Conservation (phyloP, 345 rosid species). For the Eucalyptus cloeziana region DNA sequence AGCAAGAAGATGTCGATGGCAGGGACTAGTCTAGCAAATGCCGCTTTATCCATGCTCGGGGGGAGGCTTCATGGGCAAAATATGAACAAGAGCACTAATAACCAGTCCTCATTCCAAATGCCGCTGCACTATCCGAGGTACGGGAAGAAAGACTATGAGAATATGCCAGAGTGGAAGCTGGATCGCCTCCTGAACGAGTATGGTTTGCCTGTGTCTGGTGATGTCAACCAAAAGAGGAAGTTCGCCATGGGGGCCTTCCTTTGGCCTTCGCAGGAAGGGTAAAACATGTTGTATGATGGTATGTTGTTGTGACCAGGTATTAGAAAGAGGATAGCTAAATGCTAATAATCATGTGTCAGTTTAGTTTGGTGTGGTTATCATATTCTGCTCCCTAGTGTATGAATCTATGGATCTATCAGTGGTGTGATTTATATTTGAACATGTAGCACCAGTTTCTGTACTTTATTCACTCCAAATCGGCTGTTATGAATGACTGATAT, state of each 20-base stretch:
- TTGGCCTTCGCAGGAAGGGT: constrained; percentile 27
- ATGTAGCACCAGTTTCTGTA: neutral
- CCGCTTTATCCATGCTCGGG: neutral
- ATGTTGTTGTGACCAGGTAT: neutral
- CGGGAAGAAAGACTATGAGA: constrained; percentile 31
- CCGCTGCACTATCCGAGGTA: constrained; percentile 54
- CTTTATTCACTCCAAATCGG: neutral
- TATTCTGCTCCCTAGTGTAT: neutral
- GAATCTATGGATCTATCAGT: neutral
- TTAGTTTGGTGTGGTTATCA: neutral
- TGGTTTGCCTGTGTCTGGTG: constrained; percentile 34
- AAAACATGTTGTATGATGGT: neutral
- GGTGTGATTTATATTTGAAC: neutral
- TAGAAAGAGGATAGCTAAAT: neutral
- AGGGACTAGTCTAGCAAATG: neutral
- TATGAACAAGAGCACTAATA: neutral
- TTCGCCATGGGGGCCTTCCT: constrained; percentile 61
- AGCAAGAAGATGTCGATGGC: constrained; percentile 1
- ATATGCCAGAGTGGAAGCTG: constrained; percentile 49
- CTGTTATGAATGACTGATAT: neutral
- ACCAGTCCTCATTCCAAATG: constrained; percentile 24
- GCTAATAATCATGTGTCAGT: neutral
- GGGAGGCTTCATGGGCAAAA: neutral
- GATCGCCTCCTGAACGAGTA: constrained; percentile 37
- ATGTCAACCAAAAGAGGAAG: constrained; percentile 31